Percentiles rank a stretch among this genome's conserved stretches.
phyloP scores from a whole-genome alignment of 345 rosid species.

The Hypericum perforatum region DNA sequence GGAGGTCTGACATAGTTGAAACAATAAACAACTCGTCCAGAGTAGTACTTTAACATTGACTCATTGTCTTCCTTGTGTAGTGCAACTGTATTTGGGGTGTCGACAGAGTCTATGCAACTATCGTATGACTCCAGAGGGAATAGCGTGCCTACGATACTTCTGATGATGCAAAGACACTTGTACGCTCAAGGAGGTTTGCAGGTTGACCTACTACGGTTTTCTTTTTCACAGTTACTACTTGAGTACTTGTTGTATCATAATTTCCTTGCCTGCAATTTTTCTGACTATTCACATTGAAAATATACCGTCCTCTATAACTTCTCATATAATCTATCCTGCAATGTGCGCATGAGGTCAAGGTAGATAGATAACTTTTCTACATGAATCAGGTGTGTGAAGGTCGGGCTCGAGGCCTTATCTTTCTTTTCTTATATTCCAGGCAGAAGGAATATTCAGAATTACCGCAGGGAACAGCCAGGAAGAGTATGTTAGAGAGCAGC shows the following conservation, averaged over 20 bases:
- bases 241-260: no score
- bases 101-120: slow-evolving; percentile 95
- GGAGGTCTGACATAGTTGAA: no score
- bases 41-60: no score
- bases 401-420: not conserved
- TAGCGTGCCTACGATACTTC: slow-evolving; percentile 82
- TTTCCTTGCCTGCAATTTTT: no score
- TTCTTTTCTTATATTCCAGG: slow-evolving; percentile 30
- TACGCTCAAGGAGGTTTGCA: slow-evolving; percentile 80
- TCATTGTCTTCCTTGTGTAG: slow-evolving; percentile 29
- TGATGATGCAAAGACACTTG: slow-evolving; percentile 72
- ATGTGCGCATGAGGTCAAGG: no score
- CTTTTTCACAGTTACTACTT: not conserved
- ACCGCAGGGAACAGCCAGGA: slow-evolving; percentile 88
- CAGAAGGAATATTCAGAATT: slow-evolving; percentile 94
- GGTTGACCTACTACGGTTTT: slow-evolving; percentile 25
- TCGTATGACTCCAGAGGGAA: slow-evolving; percentile 88
- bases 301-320: no score
- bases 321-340: no score
- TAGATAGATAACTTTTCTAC: no score
- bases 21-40: no score
- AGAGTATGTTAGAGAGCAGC: slow-evolving; percentile 75
- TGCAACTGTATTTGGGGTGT: slow-evolving; percentile 89
- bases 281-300: no score
- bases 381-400: no score